Evolutionary conservation across 2,329 filamentous ascomycete species (phyloP).

Genomic region (Teratosphaeria gauchensis): DNA sequence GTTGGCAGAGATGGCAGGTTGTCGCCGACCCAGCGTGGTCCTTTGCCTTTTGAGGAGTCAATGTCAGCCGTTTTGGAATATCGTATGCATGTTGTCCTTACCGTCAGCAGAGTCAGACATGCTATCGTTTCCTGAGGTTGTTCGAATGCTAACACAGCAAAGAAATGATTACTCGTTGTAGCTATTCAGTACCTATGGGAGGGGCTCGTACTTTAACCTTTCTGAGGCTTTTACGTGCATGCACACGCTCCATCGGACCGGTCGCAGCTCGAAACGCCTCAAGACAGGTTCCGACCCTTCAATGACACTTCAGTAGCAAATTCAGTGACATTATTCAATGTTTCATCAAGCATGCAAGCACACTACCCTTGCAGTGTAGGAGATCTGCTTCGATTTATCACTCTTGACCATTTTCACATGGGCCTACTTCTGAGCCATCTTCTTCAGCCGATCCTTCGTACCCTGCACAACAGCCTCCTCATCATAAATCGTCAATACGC

Average conservation of each 20-base stretch:
- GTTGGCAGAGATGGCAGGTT: constrained; percentile 5
- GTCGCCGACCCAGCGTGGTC: constrained; percentile 10
- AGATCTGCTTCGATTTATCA: too few species aligned
- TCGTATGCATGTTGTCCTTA: neutral
- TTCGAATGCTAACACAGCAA: neutral
- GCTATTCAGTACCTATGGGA: neutral
- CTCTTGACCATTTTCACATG: neutral
- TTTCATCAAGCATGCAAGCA: neutral
- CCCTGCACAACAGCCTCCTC: constrained; percentile 30
- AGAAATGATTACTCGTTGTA: neutral
- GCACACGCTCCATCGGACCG: neutral
- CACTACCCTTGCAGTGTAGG: too few species aligned
- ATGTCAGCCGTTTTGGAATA: neutral
- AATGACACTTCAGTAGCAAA: neutral
- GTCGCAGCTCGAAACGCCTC: neutral
- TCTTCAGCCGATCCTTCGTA: constrained; percentile 35
- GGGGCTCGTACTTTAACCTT: neutral
- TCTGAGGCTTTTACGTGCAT: neutral
- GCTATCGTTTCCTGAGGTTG: neutral
- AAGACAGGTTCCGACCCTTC: neutral
- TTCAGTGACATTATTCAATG: neutral
- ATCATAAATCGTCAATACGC: constrained; percentile 57
- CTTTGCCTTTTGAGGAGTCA: constrained; percentile 6
- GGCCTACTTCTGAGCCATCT: constrained; percentile 14
- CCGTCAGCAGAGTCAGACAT: neutral